These are phyloP conservation scores for Paramecium biaurelia DNA, from an alignment of 73 alveolate species.

Conservation along the genomic window DNA sequence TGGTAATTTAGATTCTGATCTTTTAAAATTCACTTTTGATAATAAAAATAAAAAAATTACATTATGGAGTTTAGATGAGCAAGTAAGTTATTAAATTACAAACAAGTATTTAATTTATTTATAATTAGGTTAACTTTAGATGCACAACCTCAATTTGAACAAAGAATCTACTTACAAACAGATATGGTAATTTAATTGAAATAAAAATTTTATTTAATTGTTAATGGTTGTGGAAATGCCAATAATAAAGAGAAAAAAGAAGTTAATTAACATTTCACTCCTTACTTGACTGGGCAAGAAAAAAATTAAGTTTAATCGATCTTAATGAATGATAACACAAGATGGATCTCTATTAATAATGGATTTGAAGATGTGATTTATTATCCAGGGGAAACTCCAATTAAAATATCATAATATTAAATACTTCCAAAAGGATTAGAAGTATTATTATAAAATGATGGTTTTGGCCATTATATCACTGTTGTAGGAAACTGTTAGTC, in stretches of 20 bases:
- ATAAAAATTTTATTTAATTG: not conserved
- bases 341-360: not conserved
- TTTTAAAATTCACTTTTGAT: not conserved
- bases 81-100: not conserved
- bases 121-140: not conserved
- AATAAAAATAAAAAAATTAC: not conserved
- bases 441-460: not conserved
- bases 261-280: not conserved
- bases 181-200: not conserved
- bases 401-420: not conserved
- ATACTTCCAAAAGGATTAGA: not conserved
- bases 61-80: not conserved
- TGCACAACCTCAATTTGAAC: not conserved
- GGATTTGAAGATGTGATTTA: not conserved
- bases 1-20: not conserved
- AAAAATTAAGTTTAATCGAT: not conserved
- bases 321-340: not conserved
- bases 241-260: not conserved
- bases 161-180: not conserved
- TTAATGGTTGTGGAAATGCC: not conserved
- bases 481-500: not conserved
- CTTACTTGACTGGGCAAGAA: not conserved
- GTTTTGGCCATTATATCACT: not conserved
- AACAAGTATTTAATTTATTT: not conserved
- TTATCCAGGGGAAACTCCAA: not conserved